phyloP scores from a whole-genome alignment of 2,329 filamentous ascomycete species.

The Arthrobotrys megalospora region DNA sequence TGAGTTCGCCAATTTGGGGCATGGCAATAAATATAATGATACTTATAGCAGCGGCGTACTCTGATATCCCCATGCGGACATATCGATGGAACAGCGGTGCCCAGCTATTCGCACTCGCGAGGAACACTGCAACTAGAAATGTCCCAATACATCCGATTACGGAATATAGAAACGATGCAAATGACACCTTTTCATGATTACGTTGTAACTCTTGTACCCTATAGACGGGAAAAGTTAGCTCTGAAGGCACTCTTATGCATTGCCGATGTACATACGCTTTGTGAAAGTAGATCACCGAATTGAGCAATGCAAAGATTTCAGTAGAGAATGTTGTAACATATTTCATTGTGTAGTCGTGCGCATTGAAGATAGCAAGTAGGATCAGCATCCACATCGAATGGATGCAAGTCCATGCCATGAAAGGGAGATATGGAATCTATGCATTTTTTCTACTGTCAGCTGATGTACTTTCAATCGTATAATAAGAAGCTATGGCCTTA shows the following conservation, averaged over 20 bases:
- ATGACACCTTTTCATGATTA: slow-evolving; percentile 72
- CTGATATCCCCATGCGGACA: slow-evolving; percentile 74
- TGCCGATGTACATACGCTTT: slow-evolving; percentile 69
- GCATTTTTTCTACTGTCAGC: not conserved
- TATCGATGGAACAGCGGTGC: slow-evolving; percentile 75
- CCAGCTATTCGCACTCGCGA: slow-evolving; percentile 76
- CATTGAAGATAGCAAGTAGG: slow-evolving; percentile 77
- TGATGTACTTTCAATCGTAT: slow-evolving; percentile 31
- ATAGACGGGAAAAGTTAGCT: not conserved
- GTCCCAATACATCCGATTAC: slow-evolving; percentile 77
- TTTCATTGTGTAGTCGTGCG: slow-evolving; percentile 79
- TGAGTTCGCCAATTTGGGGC: slow-evolving; percentile 75
- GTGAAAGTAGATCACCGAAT: slow-evolving; percentile 79
- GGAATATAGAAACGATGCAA: slow-evolving; percentile 77
- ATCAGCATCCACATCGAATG: slow-evolving; percentile 78
- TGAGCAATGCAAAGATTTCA: slow-evolving; percentile 78
- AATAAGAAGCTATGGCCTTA: slow-evolving; percentile 64
- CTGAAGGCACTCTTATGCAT: not conserved
- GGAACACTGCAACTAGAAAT: slow-evolving; percentile 75
- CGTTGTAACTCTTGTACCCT: slow-evolving; percentile 75
- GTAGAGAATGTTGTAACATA: slow-evolving; percentile 78
- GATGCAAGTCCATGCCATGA: slow-evolving; percentile 79
- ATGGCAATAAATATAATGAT: slow-evolving; percentile 78
- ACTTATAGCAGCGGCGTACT: slow-evolving; percentile 78
- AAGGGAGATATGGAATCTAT: slow-evolving; percentile 75